Base-by-base conservation (phyloP, 352 stramenopile species). In the Thraustochytrium sp. region DNA sequence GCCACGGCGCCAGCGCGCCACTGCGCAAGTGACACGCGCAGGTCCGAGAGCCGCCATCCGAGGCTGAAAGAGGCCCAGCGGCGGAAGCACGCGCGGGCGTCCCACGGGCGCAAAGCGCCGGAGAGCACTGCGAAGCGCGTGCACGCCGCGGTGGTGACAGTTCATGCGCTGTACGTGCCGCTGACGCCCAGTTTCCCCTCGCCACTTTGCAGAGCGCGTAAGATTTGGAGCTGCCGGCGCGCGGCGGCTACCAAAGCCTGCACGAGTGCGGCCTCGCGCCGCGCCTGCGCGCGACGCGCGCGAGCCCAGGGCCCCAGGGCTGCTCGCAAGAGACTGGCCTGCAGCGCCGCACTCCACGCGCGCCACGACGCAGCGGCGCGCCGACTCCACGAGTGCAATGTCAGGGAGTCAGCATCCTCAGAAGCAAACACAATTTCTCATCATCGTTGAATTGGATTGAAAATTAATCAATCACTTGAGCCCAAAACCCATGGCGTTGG, bases 401-500 rank as follows among this genome's bases (percentile, higher is more conserved):
- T n/a, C n/a, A n/a, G n/a, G n/a, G n/a, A n/a, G n/a, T n/a, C n/a
- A n/a, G n/a, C n/a, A n/a, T n/a, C n/a, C n/a, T n/a, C n/a, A n/a
- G n/a, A n/a, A n/a, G n/a, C n/a, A n/a, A n/a, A n/a, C n/a, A n/a
- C n/a, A n/a, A n/a, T n/a, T n/a, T n/a, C n/a, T n/a, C n/a, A n/a
- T n/a, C n/a, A n/a, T n/a, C n/a, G n/a, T n/a, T n/a, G n/a, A n/a
- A n/a, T n/a, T n/a, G n/a, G n/a, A n/a, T n/a, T n/a, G n/a, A n/a
- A n/a, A n/a, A 55, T 23, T 55, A 55, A 26, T 55, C n/a, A 26
- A 9, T 76, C 38, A 93, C 59, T 92, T 85, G 40, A 95, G 85
- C 26, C 90, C 91, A 88, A 95, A 95, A 1, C 91, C 91, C 88
- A 93, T 88, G 83, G 87, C 92, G 86, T 95, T 90, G 2, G 89